Evolutionary conservation across 495 filamentous ascomycete species (phyloP).

Genomic region (Astrothelium macrocarpum): DNA sequence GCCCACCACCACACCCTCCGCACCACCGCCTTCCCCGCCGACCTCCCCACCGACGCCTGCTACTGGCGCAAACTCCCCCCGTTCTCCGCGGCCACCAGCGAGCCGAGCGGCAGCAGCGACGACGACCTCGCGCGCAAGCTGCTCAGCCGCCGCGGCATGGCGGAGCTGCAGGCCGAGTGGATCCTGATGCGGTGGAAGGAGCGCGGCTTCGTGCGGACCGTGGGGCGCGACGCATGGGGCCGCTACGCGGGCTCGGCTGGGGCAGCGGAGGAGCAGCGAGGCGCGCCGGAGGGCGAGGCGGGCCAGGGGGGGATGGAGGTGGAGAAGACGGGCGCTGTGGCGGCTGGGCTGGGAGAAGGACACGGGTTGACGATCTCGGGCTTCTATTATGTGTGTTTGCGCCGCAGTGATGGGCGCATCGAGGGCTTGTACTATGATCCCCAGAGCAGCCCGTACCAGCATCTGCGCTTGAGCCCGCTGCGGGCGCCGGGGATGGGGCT

Average conservation of each 20-base stretch:
- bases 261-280: neutral
- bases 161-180: conserved; percentile 48
- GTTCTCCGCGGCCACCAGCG: conserved; percentile 36
- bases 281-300: conserved; percentile 1
- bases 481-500: conserved; percentile 18
- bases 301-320: neutral
- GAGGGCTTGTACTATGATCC: conserved; percentile 70
- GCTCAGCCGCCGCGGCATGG: conserved; percentile 48
- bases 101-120: conserved; percentile 29
- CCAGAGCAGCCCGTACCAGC: conserved; percentile 60
- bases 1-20: conserved; percentile 51
- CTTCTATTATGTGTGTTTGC: conserved; percentile 64
- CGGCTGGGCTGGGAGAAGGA: conserved; percentile 16
- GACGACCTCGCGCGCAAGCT: conserved; percentile 50
- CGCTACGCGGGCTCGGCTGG: conserved; percentile 28
- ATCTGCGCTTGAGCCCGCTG: conserved; percentile 48
- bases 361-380: conserved; percentile 61
- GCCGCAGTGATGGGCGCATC: conserved; percentile 49
- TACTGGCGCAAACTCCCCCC: conserved; percentile 66
- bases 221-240: conserved; percentile 36
- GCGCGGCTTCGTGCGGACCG: conserved; percentile 56
- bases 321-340: neutral
- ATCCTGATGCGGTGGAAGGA: conserved; percentile 77
- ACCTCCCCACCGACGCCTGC: conserved; percentile 50
- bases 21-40: conserved; percentile 57